Percentiles rank a stretch among this genome's conserved stretches.
Evolutionary conservation across 1,284 basidiomycete species (phyloP).

Genomic region (Cerioporus squamosus): DNA sequence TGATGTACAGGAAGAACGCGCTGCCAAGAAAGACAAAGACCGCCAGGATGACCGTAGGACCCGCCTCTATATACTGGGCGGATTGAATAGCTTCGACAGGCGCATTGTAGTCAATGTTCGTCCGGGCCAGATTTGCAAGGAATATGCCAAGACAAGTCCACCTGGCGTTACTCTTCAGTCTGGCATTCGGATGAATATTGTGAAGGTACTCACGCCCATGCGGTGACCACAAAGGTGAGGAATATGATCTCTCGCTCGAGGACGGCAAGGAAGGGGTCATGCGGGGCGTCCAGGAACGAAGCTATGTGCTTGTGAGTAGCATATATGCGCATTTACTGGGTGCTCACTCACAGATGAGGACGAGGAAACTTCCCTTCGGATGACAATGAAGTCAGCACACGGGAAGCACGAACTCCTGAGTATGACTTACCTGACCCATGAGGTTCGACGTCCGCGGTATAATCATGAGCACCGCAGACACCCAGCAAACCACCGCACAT

Average conservation of each 20-base stretch:
- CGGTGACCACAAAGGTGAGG: conserved; percentile 50
- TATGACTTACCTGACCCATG: conserved; percentile 64
- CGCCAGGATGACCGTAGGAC: conserved; percentile 63
- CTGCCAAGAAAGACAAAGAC: conserved; percentile 72
- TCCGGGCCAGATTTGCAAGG: conserved; percentile 64
- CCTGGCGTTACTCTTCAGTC: conserved; percentile 37
- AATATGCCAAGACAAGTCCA: conserved; percentile 73
- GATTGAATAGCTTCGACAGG: conserved; percentile 42
- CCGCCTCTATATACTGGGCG: conserved; percentile 64
- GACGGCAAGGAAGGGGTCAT: conserved; percentile 68
- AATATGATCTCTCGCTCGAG: conserved; percentile 74
- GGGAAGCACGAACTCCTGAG: neutral
- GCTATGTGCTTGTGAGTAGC: conserved; percentile 39
- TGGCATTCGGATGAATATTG: neutral
- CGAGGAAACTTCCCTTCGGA: conserved; percentile 64
- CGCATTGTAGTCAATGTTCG: conserved; percentile 45
- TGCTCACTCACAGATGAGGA: conserved; percentile 57
- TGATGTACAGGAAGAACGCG: conserved; percentile 65
- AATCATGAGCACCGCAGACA: conserved; percentile 65
- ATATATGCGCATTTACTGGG: neutral
- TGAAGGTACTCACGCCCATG: conserved; percentile 64
- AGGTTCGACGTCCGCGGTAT: conserved; percentile 52
- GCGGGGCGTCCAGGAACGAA: conserved; percentile 69
- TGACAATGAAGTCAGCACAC: neutral
- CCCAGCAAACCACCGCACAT: conserved; percentile 66